Evolutionary conservation across 169 alveolate species (phyloP).

Genomic region (Plasmodium reichenowi): DNA sequence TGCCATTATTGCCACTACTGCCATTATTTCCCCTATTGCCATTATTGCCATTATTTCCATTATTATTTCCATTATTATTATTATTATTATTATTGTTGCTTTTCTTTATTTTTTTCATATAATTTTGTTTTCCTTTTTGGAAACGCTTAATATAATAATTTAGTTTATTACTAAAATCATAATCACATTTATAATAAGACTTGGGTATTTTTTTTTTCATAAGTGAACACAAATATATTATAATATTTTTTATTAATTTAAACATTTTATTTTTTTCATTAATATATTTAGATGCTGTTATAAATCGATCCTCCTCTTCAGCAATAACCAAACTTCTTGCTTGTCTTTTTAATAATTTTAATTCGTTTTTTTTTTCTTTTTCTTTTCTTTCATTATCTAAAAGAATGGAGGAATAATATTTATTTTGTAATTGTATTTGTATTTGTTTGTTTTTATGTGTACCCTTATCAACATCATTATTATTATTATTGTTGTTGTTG

Average conservation of each 20-base stretch:
- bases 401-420: neutral
- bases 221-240: conserved; percentile 15
- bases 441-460: neutral
- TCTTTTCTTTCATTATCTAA: conserved; percentile 30
- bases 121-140: conserved; percentile 25
- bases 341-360: conserved; percentile 41
- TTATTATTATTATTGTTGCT: too few species aligned
- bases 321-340: conserved; percentile 69
- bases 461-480: too few species aligned
- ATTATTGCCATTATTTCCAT: too few species aligned
- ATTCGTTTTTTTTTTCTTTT: conserved; percentile 36
- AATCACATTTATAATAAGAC: conserved; percentile 31
- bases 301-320: conserved; percentile 76
- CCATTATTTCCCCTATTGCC: too few species aligned
- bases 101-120: neutral
- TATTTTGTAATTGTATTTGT: neutral
- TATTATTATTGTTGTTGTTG: neutral
- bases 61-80: too few species aligned
- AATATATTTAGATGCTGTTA: conserved; percentile 50
- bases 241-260: conserved; percentile 22
- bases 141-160: conserved; percentile 8
- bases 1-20: too few species aligned
- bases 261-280: conserved; percentile 31
- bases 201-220: conserved; percentile 45
- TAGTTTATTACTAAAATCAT: conserved; percentile 17